These are phyloP conservation scores for Astrothelium macrocarpum DNA, from an alignment of 495 filamentous ascomycete genomes.

Conservation along the genomic window DNA sequence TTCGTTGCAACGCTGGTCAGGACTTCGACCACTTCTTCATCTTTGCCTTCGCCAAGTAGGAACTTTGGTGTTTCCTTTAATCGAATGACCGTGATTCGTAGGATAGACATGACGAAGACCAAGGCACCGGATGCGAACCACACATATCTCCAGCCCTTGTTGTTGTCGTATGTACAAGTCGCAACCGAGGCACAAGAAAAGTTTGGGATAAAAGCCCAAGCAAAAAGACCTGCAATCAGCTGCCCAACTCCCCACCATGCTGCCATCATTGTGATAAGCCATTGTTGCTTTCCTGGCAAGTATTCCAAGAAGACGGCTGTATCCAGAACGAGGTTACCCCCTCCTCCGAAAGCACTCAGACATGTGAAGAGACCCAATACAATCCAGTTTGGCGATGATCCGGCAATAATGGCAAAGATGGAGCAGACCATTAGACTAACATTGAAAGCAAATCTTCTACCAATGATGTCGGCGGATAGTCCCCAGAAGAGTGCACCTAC, in stretches of 20 bases:
- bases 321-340: constrained; percentile 62
- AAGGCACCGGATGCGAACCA: constrained; percentile 49
- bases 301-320: constrained; percentile 52
- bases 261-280: constrained; percentile 42
- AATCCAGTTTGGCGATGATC: constrained; percentile 40
- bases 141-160: constrained; percentile 26
- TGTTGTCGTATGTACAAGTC: constrained; percentile 23
- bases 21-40: constrained; percentile 50
- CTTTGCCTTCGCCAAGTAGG: constrained; percentile 53
- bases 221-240: constrained; percentile 31
- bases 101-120: constrained; percentile 54
- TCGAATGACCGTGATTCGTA: constrained; percentile 57
- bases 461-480: constrained; percentile 44
- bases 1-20: constrained; percentile 51
- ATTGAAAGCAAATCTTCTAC: constrained; percentile 46
- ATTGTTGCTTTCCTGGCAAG: constrained; percentile 38
- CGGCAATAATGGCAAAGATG: constrained; percentile 43
- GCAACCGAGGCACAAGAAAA: constrained; percentile 23
- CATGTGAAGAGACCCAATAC: constrained; percentile 40
- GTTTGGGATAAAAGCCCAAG: constrained; percentile 33
- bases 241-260: constrained; percentile 41
- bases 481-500: constrained; percentile 48
- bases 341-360: constrained; percentile 43
- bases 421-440: constrained; percentile 39
- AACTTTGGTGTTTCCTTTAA: constrained; percentile 67